Percentiles rank a stretch among this genome's conserved stretches.
Conservation (phyloP, 2,329 filamentous ascomycete genomes). For the Didymella arachidicola region DNA sequence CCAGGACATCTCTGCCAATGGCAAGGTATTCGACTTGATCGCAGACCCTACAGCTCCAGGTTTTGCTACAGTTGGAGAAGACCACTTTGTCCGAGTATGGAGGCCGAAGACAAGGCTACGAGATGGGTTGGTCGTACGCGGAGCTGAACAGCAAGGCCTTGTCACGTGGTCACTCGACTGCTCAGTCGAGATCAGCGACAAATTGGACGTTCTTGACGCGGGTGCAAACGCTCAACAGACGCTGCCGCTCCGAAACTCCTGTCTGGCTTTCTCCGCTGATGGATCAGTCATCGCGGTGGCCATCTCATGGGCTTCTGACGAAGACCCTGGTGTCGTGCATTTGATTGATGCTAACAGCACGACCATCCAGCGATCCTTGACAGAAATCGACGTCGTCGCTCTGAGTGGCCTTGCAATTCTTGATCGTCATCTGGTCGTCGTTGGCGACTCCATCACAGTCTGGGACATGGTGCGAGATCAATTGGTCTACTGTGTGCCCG, state of each 20-base stretch:
- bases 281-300: constrained; percentile 48
- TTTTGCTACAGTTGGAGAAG: constrained; percentile 86
- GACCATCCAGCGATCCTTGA: constrained; percentile 69
- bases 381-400: constrained; percentile 70
- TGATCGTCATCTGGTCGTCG: constrained; percentile 74
- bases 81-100: constrained; percentile 83
- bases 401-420: constrained; percentile 75
- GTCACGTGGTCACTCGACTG: constrained; percentile 78
- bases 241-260: constrained; percentile 62
- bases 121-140: constrained; percentile 71
- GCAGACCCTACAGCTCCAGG: constrained; percentile 72
- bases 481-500: constrained; percentile 70
- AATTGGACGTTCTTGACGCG: constrained; percentile 39
- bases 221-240: constrained; percentile 28
- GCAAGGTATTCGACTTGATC: constrained; percentile 74
- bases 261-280: constrained; percentile 72
- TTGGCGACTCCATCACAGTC: constrained; percentile 76
- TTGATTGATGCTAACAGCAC: constrained; percentile 78
- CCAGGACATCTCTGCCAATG: constrained; percentile 58
- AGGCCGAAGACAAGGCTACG: constrained; percentile 73
- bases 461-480: constrained; percentile 86
- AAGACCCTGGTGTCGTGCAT: constrained; percentile 70
- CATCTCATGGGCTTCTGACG: constrained; percentile 43
- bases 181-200: constrained; percentile 56
- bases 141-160: constrained; percentile 60